phyloP scores from a whole-genome alignment of 441 rosid genomes.

The Francoa sonchifolia region DNA sequence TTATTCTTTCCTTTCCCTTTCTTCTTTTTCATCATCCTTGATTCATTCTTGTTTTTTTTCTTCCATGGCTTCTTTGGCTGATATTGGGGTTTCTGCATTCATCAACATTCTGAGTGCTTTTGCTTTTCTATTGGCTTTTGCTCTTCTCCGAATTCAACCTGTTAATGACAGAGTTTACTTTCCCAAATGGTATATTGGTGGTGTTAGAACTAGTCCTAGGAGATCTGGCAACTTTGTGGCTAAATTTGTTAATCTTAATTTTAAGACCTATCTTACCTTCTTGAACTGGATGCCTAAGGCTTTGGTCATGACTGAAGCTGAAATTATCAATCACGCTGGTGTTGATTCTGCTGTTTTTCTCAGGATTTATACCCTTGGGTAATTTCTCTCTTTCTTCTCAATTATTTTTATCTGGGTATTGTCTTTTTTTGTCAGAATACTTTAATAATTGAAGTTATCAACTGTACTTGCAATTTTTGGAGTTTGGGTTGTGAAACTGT shows the following conservation, averaged over 20 bases:
- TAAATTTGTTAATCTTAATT: constrained; percentile 71
- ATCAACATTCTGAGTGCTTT: constrained; percentile 69
- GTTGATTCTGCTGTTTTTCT: constrained; percentile 90
- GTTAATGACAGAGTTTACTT: constrained; percentile 90
- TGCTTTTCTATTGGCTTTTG: constrained; percentile 79
- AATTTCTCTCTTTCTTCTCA: constrained; percentile 5
- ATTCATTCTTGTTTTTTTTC: background rate
- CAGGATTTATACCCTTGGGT: constrained; percentile 91
- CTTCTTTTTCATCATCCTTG: constrained; percentile 2
- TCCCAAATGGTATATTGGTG: constrained; percentile 69
- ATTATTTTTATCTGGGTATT: too few species aligned
- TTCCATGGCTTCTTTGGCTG: constrained; percentile 71
- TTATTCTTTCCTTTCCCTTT: background rate
- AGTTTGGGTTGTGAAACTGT: too few species aligned
- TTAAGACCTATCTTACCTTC: constrained; percentile 66
- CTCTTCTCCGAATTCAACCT: constrained; percentile 76
- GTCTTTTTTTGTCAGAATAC: too few species aligned
- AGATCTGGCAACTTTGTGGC: constrained; percentile 42
- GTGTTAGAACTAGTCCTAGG: constrained; percentile 61
- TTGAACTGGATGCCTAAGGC: constrained; percentile 99
- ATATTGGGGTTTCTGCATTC: constrained; percentile 82
- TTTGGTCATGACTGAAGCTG: constrained; percentile 62
- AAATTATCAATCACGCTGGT: constrained; percentile 82
- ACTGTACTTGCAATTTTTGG: too few species aligned
- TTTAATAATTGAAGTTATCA: too few species aligned